Evolutionary conservation across 202 grass and related monocot species (phyloP).

Genomic region (Cymbopogon flexuosus): DNA sequence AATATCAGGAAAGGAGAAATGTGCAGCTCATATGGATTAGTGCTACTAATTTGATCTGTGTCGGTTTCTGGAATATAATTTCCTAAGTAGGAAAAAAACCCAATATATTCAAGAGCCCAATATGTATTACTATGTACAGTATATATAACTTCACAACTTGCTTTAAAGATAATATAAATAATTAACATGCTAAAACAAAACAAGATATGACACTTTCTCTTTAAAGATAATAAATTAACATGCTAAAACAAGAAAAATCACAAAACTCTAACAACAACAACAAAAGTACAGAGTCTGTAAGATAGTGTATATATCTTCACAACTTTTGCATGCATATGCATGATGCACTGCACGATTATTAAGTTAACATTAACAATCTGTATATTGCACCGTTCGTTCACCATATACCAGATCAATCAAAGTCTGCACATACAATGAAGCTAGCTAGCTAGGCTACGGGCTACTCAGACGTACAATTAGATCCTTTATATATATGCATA

Average conservation of each 20-base stretch:
- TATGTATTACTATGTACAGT: not conserved
- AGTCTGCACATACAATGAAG: slow-evolving; percentile 55
- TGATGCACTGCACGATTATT: not conserved
- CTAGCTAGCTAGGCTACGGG: slow-evolving; percentile 29
- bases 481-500: slow-evolving; percentile 13
- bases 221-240: not conserved
- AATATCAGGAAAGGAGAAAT: not conserved
- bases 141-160: no score
- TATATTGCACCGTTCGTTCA: slow-evolving; percentile 2
- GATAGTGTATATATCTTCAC: not conserved
- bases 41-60: not conserved
- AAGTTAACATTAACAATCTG: slow-evolving; percentile 16
- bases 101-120: not conserved
- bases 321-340: not conserved
- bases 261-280: not conserved
- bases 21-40: not conserved
- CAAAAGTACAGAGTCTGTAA: not conserved
- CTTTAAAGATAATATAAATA: no score
- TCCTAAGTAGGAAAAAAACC: not conserved
- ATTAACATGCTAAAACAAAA: no score
- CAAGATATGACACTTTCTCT: no score
- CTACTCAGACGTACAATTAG: slow-evolving; percentile 27
- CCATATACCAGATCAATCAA: slow-evolving; percentile 34
- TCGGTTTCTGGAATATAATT: not conserved
- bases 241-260: not conserved